phyloP scores from a whole-genome alignment of 176 grass and related monocot genomes.

The Dactylis glomerata region DNA sequence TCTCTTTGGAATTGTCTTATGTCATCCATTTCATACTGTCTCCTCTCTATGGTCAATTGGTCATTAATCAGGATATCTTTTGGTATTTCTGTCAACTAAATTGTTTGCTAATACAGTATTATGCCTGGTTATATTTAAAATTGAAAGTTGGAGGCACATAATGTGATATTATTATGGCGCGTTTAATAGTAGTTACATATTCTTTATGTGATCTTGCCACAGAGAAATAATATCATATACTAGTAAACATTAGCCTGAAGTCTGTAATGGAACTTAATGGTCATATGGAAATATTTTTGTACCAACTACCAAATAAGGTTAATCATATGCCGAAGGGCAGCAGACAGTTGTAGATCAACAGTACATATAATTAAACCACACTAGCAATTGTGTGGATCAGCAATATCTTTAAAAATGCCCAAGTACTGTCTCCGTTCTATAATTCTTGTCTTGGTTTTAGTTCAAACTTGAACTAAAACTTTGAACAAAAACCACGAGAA shows the following conservation, averaged over 20 bases:
- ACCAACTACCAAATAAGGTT: neutral
- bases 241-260: neutral
- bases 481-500: too few relatives aligned
- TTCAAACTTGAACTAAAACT: too few relatives aligned
- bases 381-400: neutral
- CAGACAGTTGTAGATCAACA: neutral
- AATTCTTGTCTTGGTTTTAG: too few relatives aligned
- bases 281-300: neutral
- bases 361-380: neutral
- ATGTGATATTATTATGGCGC: neutral
- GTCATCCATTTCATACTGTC: neutral
- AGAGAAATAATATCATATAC: slow-evolving; percentile 15
- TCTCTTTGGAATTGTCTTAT: neutral
- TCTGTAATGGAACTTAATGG: neutral
- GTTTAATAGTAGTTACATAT: neutral
- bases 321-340: neutral
- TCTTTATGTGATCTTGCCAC: neutral
- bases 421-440: too few relatives aligned
- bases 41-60: slow-evolving; percentile 6
- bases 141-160: neutral
- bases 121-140: neutral
- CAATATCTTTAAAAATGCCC: neutral
- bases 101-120: neutral
- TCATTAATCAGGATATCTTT: neutral
- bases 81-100: neutral